Percentiles rank a stretch among this genome's conserved stretches.
These are phyloP conservation scores for Stagonosporopsis cucurbitacearum DNA, from an alignment of 2,329 filamentous ascomycete genomes.

Conservation along the genomic window DNA sequence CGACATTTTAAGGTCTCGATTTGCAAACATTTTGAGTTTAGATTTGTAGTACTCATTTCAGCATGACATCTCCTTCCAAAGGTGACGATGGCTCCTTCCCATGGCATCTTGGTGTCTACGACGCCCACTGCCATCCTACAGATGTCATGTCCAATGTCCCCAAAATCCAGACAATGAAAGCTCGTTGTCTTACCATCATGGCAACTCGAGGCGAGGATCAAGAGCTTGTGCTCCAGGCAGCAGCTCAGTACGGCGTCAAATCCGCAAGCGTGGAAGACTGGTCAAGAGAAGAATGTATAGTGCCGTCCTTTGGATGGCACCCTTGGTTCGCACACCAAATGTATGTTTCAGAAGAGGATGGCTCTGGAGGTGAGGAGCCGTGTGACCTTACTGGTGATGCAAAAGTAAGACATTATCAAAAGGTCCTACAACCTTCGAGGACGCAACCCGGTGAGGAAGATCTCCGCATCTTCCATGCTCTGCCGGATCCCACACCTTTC, in stretches of 20 bases:
- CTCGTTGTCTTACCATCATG: constrained; percentile 74
- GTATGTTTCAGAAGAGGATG: constrained; percentile 58
- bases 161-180: constrained; percentile 68
- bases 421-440: constrained; percentile 64
- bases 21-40: not conserved
- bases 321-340: constrained; percentile 85
- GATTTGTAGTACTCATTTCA: not conserved
- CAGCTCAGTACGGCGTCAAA: constrained; percentile 61
- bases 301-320: constrained; percentile 86
- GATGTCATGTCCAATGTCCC: constrained; percentile 72
- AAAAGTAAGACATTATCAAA: constrained; percentile 67
- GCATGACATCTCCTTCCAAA: not conserved
- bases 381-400: constrained; percentile 49
- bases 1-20: not conserved
- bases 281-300: constrained; percentile 52
- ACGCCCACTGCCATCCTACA: constrained; percentile 85
- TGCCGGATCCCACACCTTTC: constrained; percentile 68
- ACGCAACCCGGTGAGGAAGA: constrained; percentile 48
- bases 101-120: constrained; percentile 74
- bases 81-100: constrained; percentile 55
- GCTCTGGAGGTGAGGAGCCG: constrained; percentile 15
- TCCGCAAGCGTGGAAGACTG: constrained; percentile 31
- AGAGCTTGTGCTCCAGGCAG: constrained; percentile 69
- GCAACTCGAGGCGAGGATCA: constrained; percentile 78
- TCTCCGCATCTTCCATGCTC: constrained; percentile 48